Conservation (phyloP, 306 rosid species). For the Castanea mollissima region DNA sequence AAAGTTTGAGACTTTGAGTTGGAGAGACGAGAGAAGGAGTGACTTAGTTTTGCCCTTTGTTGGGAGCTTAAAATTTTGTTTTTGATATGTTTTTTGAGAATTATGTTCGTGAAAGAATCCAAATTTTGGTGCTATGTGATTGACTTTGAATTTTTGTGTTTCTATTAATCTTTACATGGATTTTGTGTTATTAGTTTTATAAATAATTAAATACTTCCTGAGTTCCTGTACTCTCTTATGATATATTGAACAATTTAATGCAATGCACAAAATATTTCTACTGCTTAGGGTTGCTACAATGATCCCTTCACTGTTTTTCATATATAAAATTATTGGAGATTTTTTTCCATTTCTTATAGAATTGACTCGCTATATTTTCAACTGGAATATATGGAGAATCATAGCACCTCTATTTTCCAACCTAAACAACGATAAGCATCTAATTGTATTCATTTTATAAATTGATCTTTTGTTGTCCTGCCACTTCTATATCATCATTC, state of each 20-base stretch:
- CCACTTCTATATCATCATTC: neutral
- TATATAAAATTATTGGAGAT: neutral
- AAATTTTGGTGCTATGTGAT: neutral
- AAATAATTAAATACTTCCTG: neutral
- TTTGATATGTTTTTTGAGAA: neutral
- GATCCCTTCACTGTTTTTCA: neutral
- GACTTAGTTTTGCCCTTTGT: neutral
- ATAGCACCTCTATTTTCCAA: neutral
- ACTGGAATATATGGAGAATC: neutral
- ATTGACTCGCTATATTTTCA: neutral
- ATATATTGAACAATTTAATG: neutral
- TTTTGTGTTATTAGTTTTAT: neutral
- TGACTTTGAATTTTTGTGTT: neutral
- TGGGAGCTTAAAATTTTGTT: neutral
- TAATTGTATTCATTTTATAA: neutral
- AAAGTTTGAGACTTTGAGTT: neutral
- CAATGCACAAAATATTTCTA: neutral
- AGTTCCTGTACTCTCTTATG: neutral
- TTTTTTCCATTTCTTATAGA: neutral
- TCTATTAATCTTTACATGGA: neutral
- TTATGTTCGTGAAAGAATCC: neutral
- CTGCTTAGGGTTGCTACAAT: neutral
- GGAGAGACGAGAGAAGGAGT: neutral
- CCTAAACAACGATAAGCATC: neutral
- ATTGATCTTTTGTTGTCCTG: neutral